Evolutionary conservation across 805 yeast species (phyloP), one percentile per base, ranked within the genome.

Genomic region (Candida ipomoeae): DNA sequence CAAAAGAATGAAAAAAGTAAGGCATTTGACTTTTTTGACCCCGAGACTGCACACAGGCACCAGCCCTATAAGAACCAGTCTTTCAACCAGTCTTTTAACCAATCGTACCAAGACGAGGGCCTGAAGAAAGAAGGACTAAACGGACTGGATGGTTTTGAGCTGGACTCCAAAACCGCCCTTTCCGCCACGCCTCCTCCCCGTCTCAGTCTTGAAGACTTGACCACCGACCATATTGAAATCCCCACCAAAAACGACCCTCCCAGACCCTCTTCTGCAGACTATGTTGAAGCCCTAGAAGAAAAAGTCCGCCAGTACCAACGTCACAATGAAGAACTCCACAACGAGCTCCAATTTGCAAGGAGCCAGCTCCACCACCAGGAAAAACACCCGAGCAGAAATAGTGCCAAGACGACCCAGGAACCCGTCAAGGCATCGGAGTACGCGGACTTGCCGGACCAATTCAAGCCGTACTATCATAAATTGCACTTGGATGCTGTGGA

Each of bases 401-500:
- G 13, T 14, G 13, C 21, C 44, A 40, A 29, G 11, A 20, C 6
- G 33, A 13, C 15, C 35, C 35, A 32, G 7, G 41, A 21, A 3
- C 31, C 41, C 18, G 40, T 8, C 11, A 10, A 20, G n/a, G 10
- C 40, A 20, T 2, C 29, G 6, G 40, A 39, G 32, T 6, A 23
- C 33, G 56, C 55, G 7, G 55, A 58, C 3, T 40, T 67, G 3
- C 60, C 57, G 23, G 53, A 49, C 13, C 45, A 50, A 39, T 70
- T 69, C 57, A 57, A 53, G 43, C 49, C 55, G 4, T 62, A 56
- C 44, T 71, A 66, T 51, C 54, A 47, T 13, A 55, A 61, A 37
- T 56, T 69, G 15, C 62, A 65, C 39, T 58, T 71, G 23, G 48
- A 48, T 13, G 58, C 66, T 46, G 59, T 71, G n/a, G 76, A 72